These are phyloP conservation scores for Mycosphaerella arachidis DNA, from an alignment of 2,329 filamentous ascomycete species.

Conservation along the genomic window DNA sequence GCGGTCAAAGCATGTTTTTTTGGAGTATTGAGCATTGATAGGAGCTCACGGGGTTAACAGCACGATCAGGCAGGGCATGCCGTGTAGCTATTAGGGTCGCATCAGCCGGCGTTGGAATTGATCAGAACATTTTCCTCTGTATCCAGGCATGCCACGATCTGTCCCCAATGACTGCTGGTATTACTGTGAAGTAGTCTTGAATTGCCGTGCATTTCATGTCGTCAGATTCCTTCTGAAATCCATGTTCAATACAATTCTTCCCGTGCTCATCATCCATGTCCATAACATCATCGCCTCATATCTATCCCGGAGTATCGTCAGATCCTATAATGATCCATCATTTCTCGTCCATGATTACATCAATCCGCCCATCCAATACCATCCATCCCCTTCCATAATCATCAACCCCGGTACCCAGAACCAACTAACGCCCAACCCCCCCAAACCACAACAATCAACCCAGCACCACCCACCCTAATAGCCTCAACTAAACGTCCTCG, in stretches of 20 bases:
- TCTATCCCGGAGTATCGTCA: neutral
- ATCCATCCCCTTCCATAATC: neutral
- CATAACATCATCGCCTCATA: neutral
- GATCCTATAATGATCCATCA: neutral
- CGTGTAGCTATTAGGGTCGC: neutral
- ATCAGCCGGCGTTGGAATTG: neutral
- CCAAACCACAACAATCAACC: too few relatives aligned
- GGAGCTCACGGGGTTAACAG: neutral
- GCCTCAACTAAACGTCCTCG: neutral
- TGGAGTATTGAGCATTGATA: neutral
- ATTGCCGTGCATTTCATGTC: neutral
- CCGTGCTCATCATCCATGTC: neutral
- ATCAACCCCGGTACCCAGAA: neutral
- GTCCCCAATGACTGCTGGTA: too few relatives aligned
- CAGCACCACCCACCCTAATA: too few relatives aligned
- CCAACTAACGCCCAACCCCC: too few relatives aligned
- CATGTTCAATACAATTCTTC: too few relatives aligned
- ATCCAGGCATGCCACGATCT: too few relatives aligned
- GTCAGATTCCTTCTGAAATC: too few relatives aligned
- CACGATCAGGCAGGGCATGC: neutral
- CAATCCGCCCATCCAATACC: neutral
- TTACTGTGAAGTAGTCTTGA: too few relatives aligned
- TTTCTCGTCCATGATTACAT: neutral
- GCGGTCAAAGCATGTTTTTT: neutral
- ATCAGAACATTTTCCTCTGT: too few relatives aligned